A percentile compares a stretch with the other conserved stretches of the same genome.
These are phyloP conservation scores for Stephanodiscus triporus DNA, from an alignment of 108 stramenopile genomes.

Conservation along the genomic window DNA sequence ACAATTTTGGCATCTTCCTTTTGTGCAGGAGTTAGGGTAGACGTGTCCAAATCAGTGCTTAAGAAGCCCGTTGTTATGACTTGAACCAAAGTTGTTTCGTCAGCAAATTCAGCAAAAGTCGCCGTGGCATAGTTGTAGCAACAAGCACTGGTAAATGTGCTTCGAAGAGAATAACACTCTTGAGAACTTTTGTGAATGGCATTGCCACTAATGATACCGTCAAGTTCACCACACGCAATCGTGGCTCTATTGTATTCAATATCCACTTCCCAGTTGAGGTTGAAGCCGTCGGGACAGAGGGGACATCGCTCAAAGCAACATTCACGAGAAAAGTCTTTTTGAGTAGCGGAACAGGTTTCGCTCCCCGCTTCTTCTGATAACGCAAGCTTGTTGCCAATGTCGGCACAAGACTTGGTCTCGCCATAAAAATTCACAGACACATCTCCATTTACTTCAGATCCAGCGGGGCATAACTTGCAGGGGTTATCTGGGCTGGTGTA, in stretches of 20 bases:
- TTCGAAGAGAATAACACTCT: constrained; percentile 41
- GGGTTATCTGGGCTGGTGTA: constrained; percentile 46
- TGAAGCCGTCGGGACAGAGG: constrained; percentile 46
- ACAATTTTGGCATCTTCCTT: constrained; percentile 16
- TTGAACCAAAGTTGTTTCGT: constrained; percentile 1
- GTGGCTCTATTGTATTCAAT: constrained; percentile 46
- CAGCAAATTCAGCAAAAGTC: constrained; percentile 11
- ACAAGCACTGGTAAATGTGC: constrained; percentile 48
- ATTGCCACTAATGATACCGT: constrained; percentile 33
- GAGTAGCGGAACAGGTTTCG: constrained; percentile 28
- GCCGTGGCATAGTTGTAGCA: constrained; percentile 53
- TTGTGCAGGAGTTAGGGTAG: constrained; percentile 14
- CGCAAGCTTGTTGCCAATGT: constrained; percentile 44
- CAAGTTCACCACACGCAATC: constrained; percentile 49
- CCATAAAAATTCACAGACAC: constrained; percentile 38
- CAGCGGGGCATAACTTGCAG: constrained; percentile 37
- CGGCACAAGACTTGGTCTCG: constrained; percentile 31
- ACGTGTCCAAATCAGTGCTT: constrained; percentile 23
- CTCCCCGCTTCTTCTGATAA: constrained; percentile 44
- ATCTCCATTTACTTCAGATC: constrained; percentile 30
- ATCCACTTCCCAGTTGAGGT: constrained; percentile 49
- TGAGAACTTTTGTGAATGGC: constrained; percentile 29
- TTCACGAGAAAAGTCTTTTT: constrained; percentile 22
- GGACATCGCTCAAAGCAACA: constrained; percentile 46
- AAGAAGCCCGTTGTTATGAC: constrained; percentile 15